phyloP scores from a whole-genome alignment of 176 grass and related monocot species.

The Cenchrus purpureus region DNA sequence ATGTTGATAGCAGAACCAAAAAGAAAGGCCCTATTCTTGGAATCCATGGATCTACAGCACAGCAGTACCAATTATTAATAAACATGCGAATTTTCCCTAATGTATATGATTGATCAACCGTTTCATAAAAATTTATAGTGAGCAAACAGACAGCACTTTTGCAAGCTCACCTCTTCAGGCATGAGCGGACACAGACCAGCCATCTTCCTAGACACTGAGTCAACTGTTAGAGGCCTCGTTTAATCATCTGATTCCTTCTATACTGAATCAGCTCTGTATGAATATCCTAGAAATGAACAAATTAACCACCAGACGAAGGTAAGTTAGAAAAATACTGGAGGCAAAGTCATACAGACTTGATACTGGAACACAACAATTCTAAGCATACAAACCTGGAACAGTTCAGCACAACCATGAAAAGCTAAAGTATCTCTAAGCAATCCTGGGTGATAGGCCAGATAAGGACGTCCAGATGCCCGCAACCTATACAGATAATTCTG shows the following conservation, averaged over 20 bases:
- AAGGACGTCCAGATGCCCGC: constrained; percentile 69
- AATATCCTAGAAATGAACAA: constrained; percentile 74
- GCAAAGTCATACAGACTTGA: background rate
- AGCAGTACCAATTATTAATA: background rate
- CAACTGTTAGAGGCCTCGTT: constrained; percentile 68
- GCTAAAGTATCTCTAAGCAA: constrained; percentile 91
- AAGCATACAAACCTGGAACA: constrained; percentile 77
- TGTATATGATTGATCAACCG: background rate
- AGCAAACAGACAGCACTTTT: constrained; percentile 18
- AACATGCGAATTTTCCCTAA: constrained; percentile 3
- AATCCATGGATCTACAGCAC: background rate
- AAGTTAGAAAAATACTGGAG: background rate
- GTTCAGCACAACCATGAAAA: constrained; percentile 99
- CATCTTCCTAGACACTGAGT: constrained; percentile 86
- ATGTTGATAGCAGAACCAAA: constrained; percentile 13
- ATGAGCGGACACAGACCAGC: constrained; percentile 92
- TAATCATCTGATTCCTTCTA: constrained; percentile 93
- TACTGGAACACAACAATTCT: constrained; percentile 27
- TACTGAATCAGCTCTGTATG: constrained; percentile 96
- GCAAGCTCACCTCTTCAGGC: constrained; percentile 87
- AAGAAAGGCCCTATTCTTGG: background rate
- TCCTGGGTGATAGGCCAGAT: constrained; percentile 88
- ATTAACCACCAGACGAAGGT: constrained; percentile 43
- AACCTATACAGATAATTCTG: constrained; percentile 59
- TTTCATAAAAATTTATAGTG: background rate